These are phyloP conservation scores for Cyphellophora attinorum DNA, from an alignment of 2,329 filamentous ascomycete genomes.

Conservation along the genomic window DNA sequence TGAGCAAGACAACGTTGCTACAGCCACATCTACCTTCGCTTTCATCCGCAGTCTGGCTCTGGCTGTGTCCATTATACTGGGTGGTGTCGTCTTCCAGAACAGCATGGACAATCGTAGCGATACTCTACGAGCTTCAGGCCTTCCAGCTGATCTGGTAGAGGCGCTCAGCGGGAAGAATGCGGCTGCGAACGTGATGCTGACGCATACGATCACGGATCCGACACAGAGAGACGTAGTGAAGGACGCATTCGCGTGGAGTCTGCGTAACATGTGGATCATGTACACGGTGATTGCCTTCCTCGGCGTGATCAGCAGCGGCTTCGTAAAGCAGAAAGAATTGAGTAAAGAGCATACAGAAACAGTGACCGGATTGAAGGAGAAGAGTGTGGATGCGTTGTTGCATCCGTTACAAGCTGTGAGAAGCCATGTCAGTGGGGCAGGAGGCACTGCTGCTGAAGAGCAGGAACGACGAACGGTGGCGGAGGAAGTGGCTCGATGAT, in stretches of 20 bases:
- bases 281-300: conserved; percentile 10
- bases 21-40: conserved; percentile 52
- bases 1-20: conserved; percentile 39
- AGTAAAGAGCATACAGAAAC: conserved; percentile 31
- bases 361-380: conserved; percentile 33
- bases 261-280: conserved; percentile 43
- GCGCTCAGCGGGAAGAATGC: conserved; percentile 15
- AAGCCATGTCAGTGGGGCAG: too few relatives aligned
- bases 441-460: too few relatives aligned
- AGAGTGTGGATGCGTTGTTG: too few relatives aligned
- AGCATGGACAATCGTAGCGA: conserved; percentile 19
- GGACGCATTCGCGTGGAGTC: conserved; percentile 29
- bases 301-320: conserved; percentile 19
- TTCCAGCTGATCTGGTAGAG: conserved; percentile 17
- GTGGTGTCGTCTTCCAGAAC: conserved; percentile 40
- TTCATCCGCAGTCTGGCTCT: conserved; percentile 52
- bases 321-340: conserved; percentile 28
- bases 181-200: conserved; percentile 21
- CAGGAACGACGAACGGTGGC: too few relatives aligned
- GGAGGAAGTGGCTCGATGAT: too few relatives aligned
- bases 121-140: conserved; percentile 14
- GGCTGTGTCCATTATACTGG: conserved; percentile 49
- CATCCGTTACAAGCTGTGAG: too few relatives aligned
- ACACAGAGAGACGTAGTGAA: conserved; percentile 29
- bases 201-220: conserved; percentile 17